Evolutionary conservation across 2,329 filamentous ascomycete species (phyloP).

Genomic region (Myriangium duriaei): DNA sequence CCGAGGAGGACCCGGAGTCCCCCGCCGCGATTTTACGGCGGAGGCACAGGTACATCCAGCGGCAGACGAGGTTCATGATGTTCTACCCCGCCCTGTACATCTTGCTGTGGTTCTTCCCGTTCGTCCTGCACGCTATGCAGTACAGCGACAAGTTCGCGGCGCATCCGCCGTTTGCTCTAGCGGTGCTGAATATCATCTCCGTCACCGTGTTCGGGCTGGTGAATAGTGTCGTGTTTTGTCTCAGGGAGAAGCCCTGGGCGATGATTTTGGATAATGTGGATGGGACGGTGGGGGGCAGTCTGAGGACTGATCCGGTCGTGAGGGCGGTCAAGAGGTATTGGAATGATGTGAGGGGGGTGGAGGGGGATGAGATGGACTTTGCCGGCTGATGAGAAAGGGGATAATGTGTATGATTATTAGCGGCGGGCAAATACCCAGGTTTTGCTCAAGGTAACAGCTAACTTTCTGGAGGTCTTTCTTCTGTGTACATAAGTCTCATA

Average conservation of each 20-base stretch:
- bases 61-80: slow-evolving; percentile 57
- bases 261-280: slow-evolving; percentile 31
- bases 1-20: not conserved
- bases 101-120: slow-evolving; percentile 55
- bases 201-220: slow-evolving; percentile 51
- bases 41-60: slow-evolving; percentile 36
- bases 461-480: too few species aligned
- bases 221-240: slow-evolving; percentile 51
- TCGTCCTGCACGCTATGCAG: slow-evolving; percentile 46
- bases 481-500: too few species aligned
- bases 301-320: slow-evolving; percentile 65
- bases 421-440: too few species aligned
- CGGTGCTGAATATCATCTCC: slow-evolving; percentile 41
- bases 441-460: too few species aligned
- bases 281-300: slow-evolving; percentile 22
- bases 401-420: too few species aligned
- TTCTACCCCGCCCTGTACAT: slow-evolving; percentile 60
- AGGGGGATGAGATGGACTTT: slow-evolving; percentile 26
- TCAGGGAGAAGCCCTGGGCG: slow-evolving; percentile 55
- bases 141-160: slow-evolving; percentile 37
- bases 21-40: slow-evolving; percentile 3
- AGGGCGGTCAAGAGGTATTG: slow-evolving; percentile 59
- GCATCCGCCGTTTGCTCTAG: slow-evolving; percentile 42
- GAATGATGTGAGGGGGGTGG: slow-evolving; percentile 27
- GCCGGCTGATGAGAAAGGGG: not conserved